Evolutionary conservation across 495 filamentous ascomycete species (phyloP), one percentile per base, ranked within the genome.

Genomic region (Lasiosphaeria ovina): DNA sequence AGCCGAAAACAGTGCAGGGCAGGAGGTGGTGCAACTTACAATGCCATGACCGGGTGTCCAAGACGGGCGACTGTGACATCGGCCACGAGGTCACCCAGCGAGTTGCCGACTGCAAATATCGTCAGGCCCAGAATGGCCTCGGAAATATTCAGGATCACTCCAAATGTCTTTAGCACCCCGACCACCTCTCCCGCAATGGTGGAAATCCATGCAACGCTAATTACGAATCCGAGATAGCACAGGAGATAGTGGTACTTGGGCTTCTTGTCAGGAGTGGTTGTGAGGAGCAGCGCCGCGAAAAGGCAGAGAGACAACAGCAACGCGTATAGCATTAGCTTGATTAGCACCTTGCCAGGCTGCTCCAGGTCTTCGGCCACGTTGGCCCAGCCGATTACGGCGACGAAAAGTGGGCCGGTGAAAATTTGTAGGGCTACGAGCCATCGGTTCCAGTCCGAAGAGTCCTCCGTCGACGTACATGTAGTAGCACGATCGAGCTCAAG

Each of bases 181-280:
- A 99, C 95, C 14, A 99, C 95, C 74, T 99, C 95, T 32, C 90
- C 90, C 12, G 95, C 95, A 51, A 99, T 91, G 11, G 92, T 96
- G 24, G 89, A 91, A 62, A 99, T 98, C 95, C 95, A 99, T 32
- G 90, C 87, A 32, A 98, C 93, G 57, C 85, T 82, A 58, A 99
- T 93, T 8, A 87, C 72, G 70, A 99, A 99, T n/a, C 95, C 95
- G 0, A 93, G 75, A 65, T 95, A 89, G 72, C 91, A 93, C 47
- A 97, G 81, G 11, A 92, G 71, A 47, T 85, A 85, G 36, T 91
- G 87, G 76, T 88, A 90, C 55, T 78, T 74, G 6, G 83, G 90
- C 51, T 81, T 86, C 52, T 71, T 77, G 64, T 73, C 74, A 11
- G 79, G 75, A 32, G 77, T 81, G 5, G 90, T 92, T 24, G 83